These are phyloP conservation scores for Fusarium sarcochroum DNA, from an alignment of 2,329 filamentous ascomycete species.

Conservation along the genomic window DNA sequence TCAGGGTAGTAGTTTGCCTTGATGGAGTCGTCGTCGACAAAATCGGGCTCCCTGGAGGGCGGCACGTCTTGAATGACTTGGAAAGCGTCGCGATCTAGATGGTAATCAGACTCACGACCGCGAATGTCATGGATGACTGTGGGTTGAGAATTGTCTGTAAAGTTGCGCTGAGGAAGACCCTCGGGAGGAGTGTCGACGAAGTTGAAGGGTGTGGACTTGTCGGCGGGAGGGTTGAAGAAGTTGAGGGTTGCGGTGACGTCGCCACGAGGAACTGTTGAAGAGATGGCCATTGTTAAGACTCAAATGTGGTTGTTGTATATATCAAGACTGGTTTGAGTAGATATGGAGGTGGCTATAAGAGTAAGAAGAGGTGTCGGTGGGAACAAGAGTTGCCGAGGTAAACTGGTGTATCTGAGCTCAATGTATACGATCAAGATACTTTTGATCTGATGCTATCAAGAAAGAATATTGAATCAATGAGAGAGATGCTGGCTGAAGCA, in stretches of 20 bases:
- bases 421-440: background rate
- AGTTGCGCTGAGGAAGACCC: constrained; percentile 77
- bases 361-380: background rate
- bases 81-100: constrained; percentile 83
- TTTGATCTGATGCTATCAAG: background rate
- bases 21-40: constrained; percentile 79
- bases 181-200: constrained; percentile 75
- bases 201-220: constrained; percentile 73
- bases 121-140: constrained; percentile 81
- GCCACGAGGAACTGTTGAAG: constrained; percentile 66
- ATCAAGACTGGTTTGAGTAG: background rate
- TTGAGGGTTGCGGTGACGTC: constrained; percentile 73
- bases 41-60: constrained; percentile 65
- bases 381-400: constrained; percentile 8
- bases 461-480: background rate
- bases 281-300: constrained; percentile 56
- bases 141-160: constrained; percentile 61
- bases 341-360: background rate
- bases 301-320: constrained; percentile 8
- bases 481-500: constrained; percentile 9
- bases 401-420: background rate
- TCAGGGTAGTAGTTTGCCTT: constrained; percentile 85
- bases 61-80: constrained; percentile 71
- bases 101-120: constrained; percentile 75
- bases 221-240: constrained; percentile 74